phyloP scores from a whole-genome alignment of 192 early-diverging fungal species.

The Coemansia javaensis region DNA sequence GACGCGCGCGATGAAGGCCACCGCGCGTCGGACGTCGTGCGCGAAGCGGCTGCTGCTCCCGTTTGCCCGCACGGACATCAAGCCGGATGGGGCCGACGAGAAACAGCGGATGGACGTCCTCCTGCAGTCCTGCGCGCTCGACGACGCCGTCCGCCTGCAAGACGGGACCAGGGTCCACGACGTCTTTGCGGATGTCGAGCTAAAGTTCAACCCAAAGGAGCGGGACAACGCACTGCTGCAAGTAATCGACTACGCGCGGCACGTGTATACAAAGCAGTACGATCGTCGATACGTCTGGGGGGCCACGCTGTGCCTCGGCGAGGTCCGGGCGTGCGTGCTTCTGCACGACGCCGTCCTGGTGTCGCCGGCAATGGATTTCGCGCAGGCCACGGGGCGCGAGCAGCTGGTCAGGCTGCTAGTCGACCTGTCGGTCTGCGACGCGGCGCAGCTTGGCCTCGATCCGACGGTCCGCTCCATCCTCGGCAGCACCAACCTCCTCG shows the following conservation, averaged over 20 bases:
- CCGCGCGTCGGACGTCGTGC: not conserved
- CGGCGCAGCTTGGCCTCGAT: conserved; percentile 7
- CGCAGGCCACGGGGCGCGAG: not conserved
- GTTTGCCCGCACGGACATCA: not conserved
- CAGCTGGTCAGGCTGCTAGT: conserved; percentile 4
- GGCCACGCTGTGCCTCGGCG: not conserved
- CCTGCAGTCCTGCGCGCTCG: not conserved
- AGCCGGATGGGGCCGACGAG: not conserved
- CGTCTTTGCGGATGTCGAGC: not conserved
- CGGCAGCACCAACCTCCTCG: not conserved
- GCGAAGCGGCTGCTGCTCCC: conserved; percentile 1
- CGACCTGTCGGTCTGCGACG: conserved; percentile 6
- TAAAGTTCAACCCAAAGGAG: not conserved
- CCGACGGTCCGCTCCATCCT: not conserved
- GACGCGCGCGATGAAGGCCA: not conserved
- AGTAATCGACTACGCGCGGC: not conserved
- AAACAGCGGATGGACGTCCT: not conserved
- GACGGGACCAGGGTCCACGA: not conserved
- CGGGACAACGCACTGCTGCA: not conserved
- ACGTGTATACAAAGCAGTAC: conserved; percentile 1
- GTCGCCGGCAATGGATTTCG: not conserved
- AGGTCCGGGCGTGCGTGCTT: not conserved
- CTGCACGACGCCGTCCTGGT: not conserved
- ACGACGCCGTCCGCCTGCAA: not conserved
- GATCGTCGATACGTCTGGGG: conserved; percentile 17